Percentiles rank a stretch among this genome's conserved stretches.
Conservation (phyloP, 1,284 basidiomycete species). For the Tilletiopsis washingtonensis region DNA sequence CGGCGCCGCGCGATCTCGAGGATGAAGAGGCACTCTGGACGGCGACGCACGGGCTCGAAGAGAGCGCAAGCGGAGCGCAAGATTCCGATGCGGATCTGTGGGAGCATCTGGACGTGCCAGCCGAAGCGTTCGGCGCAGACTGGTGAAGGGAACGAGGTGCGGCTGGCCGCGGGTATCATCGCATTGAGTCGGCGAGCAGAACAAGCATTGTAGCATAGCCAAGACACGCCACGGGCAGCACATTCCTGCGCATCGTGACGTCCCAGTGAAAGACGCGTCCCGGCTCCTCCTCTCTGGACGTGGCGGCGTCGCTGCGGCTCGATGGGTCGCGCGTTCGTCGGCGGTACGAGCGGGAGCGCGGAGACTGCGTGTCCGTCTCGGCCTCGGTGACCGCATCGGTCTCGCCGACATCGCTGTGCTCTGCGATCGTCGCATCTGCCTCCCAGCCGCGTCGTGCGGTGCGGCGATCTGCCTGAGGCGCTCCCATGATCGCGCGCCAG, state of each 20-base stretch:
- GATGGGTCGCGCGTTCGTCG: no score
- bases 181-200: not conserved
- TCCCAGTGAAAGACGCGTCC: conserved; percentile 44
- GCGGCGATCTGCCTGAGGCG: conserved; percentile 2
- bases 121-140: no score
- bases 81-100: no score
- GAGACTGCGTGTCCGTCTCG: not conserved
- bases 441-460: not conserved
- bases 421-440: not conserved
- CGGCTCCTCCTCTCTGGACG: not conserved
- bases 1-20: no score
- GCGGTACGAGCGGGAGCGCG: not conserved
- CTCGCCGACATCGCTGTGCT: not conserved
- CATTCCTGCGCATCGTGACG: conserved; percentile 42
- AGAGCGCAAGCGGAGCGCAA: no score
- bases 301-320: not conserved
- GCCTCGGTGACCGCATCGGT: not conserved
- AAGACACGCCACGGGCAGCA: conserved; percentile 36
- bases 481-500: conserved; percentile 36
- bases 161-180: no score
- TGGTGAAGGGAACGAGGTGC: no score
- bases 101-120: no score
- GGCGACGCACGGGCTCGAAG: no score
- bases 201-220: conserved; percentile 40
- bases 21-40: no score